These are phyloP conservation scores for Mycena vulgaris DNA, from an alignment of 768 basidiomycete species.

Conservation along the genomic window DNA sequence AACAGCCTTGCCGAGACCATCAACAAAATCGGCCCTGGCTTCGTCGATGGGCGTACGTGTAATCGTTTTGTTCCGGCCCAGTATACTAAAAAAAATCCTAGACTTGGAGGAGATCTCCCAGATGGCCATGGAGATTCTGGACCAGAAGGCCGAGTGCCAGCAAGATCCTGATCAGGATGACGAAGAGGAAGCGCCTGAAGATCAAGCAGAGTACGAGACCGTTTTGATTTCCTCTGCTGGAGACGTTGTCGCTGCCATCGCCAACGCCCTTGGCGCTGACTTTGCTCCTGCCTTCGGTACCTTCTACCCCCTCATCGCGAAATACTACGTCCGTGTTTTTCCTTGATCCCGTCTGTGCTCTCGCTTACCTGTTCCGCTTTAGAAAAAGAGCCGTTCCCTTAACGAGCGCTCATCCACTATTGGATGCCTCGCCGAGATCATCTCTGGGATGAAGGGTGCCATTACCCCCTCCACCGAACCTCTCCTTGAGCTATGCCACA, in stretches of 20 bases:
- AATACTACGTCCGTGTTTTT: slow-evolving; percentile 81
- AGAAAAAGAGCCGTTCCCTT: slow-evolving; percentile 90
- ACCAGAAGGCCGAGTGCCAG: slow-evolving; percentile 96
- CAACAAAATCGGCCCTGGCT: slow-evolving; percentile 91
- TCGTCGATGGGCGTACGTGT: slow-evolving; percentile 82
- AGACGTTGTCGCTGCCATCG: slow-evolving; percentile 93
- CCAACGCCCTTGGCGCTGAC: slow-evolving; percentile 86
- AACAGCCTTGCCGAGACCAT: slow-evolving; percentile 92
- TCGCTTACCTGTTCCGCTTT: slow-evolving; percentile 19
- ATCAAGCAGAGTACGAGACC: slow-evolving; percentile 96
- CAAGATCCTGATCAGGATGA: slow-evolving; percentile 96
- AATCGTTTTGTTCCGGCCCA: not conserved
- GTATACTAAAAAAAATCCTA: slow-evolving; percentile 45
- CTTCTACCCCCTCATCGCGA: slow-evolving; percentile 93
- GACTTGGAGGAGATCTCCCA: slow-evolving; percentile 85
- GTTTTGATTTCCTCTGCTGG: slow-evolving; percentile 94
- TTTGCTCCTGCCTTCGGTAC: slow-evolving; percentile 86
- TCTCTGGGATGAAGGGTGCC: slow-evolving; percentile 89
- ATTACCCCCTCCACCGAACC: slow-evolving; percentile 89
- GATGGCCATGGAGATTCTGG: slow-evolving; percentile 88
- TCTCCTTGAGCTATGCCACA: slow-evolving; percentile 88
- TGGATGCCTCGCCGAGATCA: slow-evolving; percentile 95
- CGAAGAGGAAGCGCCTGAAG: slow-evolving; percentile 86
- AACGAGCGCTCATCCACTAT: slow-evolving; percentile 95
- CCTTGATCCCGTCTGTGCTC: not conserved